phyloP scores from a whole-genome alignment of 345 rosid species.

The Citrus trifoliata region DNA sequence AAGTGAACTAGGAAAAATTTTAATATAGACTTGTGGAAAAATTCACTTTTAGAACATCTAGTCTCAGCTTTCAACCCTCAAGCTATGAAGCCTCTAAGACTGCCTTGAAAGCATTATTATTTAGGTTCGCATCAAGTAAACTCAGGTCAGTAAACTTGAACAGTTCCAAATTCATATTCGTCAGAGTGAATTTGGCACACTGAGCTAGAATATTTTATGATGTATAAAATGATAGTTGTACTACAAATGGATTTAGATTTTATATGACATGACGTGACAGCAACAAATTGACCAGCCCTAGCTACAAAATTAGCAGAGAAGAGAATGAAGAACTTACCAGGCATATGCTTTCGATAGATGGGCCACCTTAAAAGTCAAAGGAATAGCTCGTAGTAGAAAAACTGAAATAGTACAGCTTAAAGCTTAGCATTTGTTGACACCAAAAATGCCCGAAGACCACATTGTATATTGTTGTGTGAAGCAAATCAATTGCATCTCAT shows the following conservation, averaged over 20 bases:
- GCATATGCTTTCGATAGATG: not conserved
- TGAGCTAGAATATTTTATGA: not conserved
- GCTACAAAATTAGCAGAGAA: not conserved
- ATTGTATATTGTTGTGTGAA: not conserved
- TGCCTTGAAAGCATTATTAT: not conserved
- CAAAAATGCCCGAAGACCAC: conserved; percentile 2
- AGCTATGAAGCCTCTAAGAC: not conserved
- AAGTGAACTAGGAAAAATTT: not conserved
- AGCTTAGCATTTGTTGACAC: conserved; percentile 4
- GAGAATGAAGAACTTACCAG: not conserved
- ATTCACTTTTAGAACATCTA: not conserved
- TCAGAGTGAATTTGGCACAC: not conserved
- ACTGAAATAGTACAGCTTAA: not conserved
- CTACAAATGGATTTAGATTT: not conserved
- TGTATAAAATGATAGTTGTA: not conserved
- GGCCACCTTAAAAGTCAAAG: not conserved
- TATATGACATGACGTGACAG: not conserved
- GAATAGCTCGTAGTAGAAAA: not conserved
- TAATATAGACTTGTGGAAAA: not conserved
- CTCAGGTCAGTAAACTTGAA: not conserved
- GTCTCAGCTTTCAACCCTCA: not conserved
- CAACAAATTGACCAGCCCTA: not conserved
- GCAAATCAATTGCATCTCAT: not conserved
- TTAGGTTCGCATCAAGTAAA: not conserved
- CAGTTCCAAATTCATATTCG: not conserved